Percentiles rank a stretch among this genome's conserved stretches.
These are phyloP conservation scores for Colletotrichum shisoi DNA, from an alignment of 2,329 filamentous ascomycete species.

Conservation along the genomic window DNA sequence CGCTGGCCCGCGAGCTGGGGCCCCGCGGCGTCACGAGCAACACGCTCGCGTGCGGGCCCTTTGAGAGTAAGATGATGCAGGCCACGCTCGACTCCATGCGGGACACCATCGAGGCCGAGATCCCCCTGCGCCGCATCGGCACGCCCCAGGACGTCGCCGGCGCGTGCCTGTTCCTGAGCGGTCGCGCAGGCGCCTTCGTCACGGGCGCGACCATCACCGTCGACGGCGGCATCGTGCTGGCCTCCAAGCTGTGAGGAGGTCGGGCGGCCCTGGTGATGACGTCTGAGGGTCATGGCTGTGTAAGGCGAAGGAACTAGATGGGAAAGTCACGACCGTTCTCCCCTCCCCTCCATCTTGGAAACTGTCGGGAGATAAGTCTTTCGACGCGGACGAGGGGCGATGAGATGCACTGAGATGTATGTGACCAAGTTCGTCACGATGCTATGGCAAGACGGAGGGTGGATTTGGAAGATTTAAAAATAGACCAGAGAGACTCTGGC, in stretches of 20 bases:
- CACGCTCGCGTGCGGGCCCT: conserved; percentile 75
- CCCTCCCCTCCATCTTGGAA: no score
- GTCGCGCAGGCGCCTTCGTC: conserved; percentile 70
- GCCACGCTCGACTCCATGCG: conserved; percentile 64
- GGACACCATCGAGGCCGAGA: conserved; percentile 62
- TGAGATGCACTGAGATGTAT: no score
- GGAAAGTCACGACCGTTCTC: no score
- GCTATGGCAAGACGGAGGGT: neutral
- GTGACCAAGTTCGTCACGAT: no score
- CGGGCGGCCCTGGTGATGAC: no score
- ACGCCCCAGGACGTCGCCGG: conserved; percentile 74
- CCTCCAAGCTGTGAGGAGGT: conserved; percentile 53
- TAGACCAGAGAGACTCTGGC: conserved; percentile 13
- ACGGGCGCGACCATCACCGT: conserved; percentile 71
- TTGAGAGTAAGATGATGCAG: conserved; percentile 74
- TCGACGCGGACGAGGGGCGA: no score
- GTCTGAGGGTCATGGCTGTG: no score
- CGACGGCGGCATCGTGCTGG: conserved; percentile 64
- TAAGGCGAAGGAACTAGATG: no score
- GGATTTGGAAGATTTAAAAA: neutral
- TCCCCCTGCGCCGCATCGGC: conserved; percentile 73
- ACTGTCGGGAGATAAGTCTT: no score
- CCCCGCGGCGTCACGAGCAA: conserved; percentile 69
- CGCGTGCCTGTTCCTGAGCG: conserved; percentile 73
- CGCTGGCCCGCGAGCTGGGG: conserved; percentile 67